phyloP scores from a whole-genome alignment of 2,329 filamentous ascomycete species.

The Ambrosiella xylebori region DNA sequence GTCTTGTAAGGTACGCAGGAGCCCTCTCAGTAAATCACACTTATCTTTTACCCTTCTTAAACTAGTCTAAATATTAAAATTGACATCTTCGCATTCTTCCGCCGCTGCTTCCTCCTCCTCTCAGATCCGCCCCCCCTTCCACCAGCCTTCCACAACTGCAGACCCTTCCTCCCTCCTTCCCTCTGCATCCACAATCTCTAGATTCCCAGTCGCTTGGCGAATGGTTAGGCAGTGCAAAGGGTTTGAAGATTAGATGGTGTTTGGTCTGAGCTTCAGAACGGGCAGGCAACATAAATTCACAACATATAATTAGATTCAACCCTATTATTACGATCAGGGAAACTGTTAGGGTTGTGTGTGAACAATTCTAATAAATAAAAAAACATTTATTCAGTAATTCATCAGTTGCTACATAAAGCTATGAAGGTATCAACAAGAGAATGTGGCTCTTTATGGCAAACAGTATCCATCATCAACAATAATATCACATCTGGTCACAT shows the following conservation, averaged over 20 bases:
- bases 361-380: neutral
- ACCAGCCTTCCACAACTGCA: neutral
- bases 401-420: too few species aligned
- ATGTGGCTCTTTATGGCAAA: conserved; percentile 22
- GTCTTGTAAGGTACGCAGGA: too few species aligned
- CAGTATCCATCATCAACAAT: conserved; percentile 61
- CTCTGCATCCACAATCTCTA: neutral
- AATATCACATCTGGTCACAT: conserved; percentile 60
- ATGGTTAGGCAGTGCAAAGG: neutral
- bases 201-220: neutral
- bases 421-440: neutral
- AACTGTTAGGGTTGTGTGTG: neutral
- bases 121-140: neutral
- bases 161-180: neutral
- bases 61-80: too few species aligned
- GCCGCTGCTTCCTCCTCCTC: too few species aligned
- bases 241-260: neutral
- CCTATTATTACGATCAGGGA: neutral
- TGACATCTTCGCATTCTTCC: too few species aligned
- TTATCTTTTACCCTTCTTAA: too few species aligned
- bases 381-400: too few species aligned
- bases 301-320: too few species aligned
- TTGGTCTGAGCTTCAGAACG: too few species aligned
- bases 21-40: too few species aligned
- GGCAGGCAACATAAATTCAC: too few species aligned